Evolutionary conservation across 108 stramenopile genomes (phyloP).

Genomic region (Pseudonitzschia delicatissima): DNA sequence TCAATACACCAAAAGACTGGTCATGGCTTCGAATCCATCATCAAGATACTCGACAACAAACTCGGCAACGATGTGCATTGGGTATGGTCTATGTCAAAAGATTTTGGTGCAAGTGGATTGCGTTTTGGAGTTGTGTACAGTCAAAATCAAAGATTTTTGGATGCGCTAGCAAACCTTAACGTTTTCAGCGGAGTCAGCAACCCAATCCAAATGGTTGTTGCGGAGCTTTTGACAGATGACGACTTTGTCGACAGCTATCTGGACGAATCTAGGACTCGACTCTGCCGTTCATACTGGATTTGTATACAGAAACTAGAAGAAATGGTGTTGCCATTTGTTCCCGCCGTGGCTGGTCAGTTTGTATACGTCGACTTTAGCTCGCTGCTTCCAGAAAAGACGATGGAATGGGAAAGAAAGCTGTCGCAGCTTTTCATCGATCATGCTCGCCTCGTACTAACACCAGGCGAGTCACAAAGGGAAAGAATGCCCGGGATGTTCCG

Average conservation of each 20-base stretch:
- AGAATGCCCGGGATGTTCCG: slow-evolving; percentile 83
- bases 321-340: slow-evolving; percentile 79
- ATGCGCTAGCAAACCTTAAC: slow-evolving; percentile 60
- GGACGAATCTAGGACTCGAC: slow-evolving; percentile 48
- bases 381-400: slow-evolving; percentile 61
- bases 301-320: slow-evolving; percentile 65
- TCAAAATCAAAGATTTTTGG: slow-evolving; percentile 58
- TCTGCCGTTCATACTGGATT: slow-evolving; percentile 52
- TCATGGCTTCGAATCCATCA: slow-evolving; percentile 60
- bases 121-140: slow-evolving; percentile 83
- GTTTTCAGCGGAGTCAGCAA: slow-evolving; percentile 72
- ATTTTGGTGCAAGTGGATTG: slow-evolving; percentile 87
- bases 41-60: slow-evolving; percentile 60
- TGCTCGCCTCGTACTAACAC: slow-evolving; percentile 80
- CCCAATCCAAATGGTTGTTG: slow-evolving; percentile 80
- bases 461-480: slow-evolving; percentile 73
- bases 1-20: slow-evolving; percentile 37
- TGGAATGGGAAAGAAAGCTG: slow-evolving; percentile 72
- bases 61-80: slow-evolving; percentile 82
- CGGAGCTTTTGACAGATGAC: slow-evolving; percentile 80
- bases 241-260: slow-evolving; percentile 71
- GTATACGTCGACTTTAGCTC: slow-evolving; percentile 86
- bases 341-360: slow-evolving; percentile 80
- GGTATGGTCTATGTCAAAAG: slow-evolving; percentile 90
- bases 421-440: slow-evolving; percentile 55